Conservation (phyloP, 164 flowering plant genomes). For the Vitis amurensis region DNA sequence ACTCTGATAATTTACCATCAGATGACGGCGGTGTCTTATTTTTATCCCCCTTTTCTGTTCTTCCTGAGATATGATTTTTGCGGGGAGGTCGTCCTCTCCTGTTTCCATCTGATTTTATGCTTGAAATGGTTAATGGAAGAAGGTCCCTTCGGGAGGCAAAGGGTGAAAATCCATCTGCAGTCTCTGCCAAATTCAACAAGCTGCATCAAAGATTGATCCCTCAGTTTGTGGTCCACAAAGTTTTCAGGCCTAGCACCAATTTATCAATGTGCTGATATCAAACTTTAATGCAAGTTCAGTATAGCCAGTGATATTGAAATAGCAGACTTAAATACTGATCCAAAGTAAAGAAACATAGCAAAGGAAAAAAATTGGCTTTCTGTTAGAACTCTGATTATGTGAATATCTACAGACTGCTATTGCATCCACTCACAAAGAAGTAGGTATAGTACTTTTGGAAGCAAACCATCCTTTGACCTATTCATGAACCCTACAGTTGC, state of each 20-base stretch:
- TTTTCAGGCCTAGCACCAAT: background rate
- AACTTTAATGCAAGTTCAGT: background rate
- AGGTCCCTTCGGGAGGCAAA: slow-evolving; percentile 19
- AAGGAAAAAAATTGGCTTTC: background rate
- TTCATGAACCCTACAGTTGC: too few species aligned
- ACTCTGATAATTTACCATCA: slow-evolving; percentile 19
- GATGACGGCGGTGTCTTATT: slow-evolving; percentile 16
- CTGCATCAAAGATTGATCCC: slow-evolving; percentile 61
- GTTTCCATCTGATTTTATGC: slow-evolving; percentile 43
- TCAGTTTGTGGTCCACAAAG: slow-evolving; percentile 36
- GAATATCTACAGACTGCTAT: background rate
- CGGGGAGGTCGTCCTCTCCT: slow-evolving; percentile 23
- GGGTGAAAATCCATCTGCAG: slow-evolving; percentile 38
- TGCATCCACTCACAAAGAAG: too few species aligned
- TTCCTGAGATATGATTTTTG: slow-evolving; percentile 25
- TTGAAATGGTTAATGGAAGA: slow-evolving; percentile 16
- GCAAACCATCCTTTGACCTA: too few species aligned
- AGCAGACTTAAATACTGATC: background rate
- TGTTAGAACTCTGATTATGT: background rate
- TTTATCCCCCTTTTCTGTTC: slow-evolving; percentile 17
- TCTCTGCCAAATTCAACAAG: slow-evolving; percentile 74
- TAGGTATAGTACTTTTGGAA: too few species aligned
- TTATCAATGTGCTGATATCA: background rate
- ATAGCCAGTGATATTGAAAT: background rate
- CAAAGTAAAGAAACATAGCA: background rate